A percentile compares a stretch with the other conserved stretches of the same genome.
phyloP scores from a whole-genome alignment of 2,329 filamentous ascomycete species.

The Emmonsiellopsis sp. region DNA sequence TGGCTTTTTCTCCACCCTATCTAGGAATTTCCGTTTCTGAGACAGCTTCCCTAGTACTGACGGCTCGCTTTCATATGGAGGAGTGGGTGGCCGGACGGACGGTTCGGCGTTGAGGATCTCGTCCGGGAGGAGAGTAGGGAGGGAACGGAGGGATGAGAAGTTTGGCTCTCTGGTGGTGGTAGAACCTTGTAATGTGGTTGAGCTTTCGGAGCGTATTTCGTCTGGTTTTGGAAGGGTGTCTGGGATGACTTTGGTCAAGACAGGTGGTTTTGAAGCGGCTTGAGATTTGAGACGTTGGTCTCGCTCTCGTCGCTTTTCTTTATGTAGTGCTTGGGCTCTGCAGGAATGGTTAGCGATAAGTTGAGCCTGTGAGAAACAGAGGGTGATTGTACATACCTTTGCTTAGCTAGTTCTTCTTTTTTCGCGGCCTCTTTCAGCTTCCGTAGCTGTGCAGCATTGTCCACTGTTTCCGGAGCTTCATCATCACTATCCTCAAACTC shows the following conservation, averaged over 20 bases:
- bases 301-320: constrained; percentile 31
- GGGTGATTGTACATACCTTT: constrained; percentile 21
- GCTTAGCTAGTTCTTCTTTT: constrained; percentile 28
- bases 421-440: constrained; percentile 31
- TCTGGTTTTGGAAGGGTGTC: constrained; percentile 16
- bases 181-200: constrained; percentile 31
- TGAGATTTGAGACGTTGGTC: constrained; percentile 32
- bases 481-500: constrained; percentile 29
- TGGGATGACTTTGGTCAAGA: not conserved
- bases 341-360: not conserved
- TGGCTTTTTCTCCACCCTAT: constrained; percentile 37
- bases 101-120: constrained; percentile 42
- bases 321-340: constrained; percentile 24
- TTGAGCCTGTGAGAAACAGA: not conserved
- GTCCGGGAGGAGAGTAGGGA: constrained; percentile 44
- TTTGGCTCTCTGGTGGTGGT: constrained; percentile 21
- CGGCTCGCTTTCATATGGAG: constrained; percentile 27
- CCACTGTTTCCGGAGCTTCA: constrained; percentile 34
- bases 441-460: constrained; percentile 31
- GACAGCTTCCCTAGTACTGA: constrained; percentile 17
- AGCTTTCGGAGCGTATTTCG: constrained; percentile 33
- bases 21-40: constrained; percentile 42
- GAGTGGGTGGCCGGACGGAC: constrained; percentile 33
- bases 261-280: constrained; percentile 12
- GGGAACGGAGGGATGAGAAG: constrained; percentile 18